These are phyloP conservation scores for Metroxylon sagu DNA, from an alignment of 176 grass and related monocot genomes.

Conservation along the genomic window DNA sequence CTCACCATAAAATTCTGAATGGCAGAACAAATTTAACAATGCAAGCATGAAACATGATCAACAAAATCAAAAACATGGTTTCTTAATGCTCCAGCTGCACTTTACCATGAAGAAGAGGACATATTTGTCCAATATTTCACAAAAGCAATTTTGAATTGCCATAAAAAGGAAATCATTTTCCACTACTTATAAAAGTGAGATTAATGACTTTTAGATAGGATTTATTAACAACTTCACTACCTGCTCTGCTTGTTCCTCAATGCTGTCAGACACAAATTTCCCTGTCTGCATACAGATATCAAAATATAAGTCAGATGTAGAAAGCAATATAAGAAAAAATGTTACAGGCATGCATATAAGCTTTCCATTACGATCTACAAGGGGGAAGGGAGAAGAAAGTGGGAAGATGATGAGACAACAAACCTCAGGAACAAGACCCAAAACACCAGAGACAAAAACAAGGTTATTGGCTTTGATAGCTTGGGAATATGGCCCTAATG, in stretches of 20 bases:
- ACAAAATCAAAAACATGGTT: no score
- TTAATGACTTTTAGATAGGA: no score
- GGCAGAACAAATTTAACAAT: not conserved
- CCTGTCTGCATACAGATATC: slow-evolving; percentile 53
- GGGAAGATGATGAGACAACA: not conserved
- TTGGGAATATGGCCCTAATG: slow-evolving; percentile 89
- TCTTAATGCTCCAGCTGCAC: no score
- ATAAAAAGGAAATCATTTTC: no score
- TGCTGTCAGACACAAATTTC: slow-evolving; percentile 72
- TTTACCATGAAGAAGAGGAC: no score
- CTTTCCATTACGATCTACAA: no score
- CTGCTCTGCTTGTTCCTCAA: slow-evolving; percentile 95
- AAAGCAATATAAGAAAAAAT: not conserved
- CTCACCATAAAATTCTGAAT: not conserved
- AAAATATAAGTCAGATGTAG: not conserved
- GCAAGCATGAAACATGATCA: not conserved
- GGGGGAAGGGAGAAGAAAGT: no score
- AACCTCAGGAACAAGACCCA: slow-evolving; percentile 94
- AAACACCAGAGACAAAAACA: slow-evolving; percentile 84
- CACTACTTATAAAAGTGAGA: not conserved
- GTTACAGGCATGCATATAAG: not conserved
- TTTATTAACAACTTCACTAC: slow-evolving; percentile 14
- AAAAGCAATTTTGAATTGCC: no score
- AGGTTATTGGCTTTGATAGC: slow-evolving; percentile 95
- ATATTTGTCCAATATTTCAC: no score